Conservation (phyloP, 2,329 filamentous ascomycete species). For the Fusarium chuoi region DNA sequence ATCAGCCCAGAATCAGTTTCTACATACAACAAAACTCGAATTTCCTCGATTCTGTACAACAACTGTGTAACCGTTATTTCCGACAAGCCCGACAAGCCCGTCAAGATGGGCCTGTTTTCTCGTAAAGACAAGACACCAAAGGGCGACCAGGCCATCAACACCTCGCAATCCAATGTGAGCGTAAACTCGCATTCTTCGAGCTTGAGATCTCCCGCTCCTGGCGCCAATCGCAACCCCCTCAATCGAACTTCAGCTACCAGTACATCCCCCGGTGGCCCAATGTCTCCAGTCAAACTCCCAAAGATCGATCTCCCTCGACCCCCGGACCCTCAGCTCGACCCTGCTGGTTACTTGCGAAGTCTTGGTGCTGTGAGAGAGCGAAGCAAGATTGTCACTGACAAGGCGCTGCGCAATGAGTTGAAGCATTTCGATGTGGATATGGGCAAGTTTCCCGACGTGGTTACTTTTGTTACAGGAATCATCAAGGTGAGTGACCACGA, state of each 20-base stretch:
- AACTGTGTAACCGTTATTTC: slow-evolving; percentile 6
- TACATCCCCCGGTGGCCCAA: slow-evolving; percentile 59
- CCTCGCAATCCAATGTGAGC: slow-evolving; percentile 61
- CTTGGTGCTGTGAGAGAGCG: slow-evolving; percentile 88
- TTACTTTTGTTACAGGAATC: slow-evolving; percentile 88
- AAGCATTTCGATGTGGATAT: slow-evolving; percentile 91
- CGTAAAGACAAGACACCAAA: slow-evolving; percentile 63
- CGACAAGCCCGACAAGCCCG: slow-evolving; percentile 24
- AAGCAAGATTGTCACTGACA: slow-evolving; percentile 77
- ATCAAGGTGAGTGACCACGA: slow-evolving; percentile 75
- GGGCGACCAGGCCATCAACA: slow-evolving; percentile 54
- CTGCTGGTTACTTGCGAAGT: slow-evolving; percentile 89
- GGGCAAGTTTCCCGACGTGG: slow-evolving; percentile 83
- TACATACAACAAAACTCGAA: slow-evolving; percentile 12
- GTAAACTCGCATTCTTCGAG: slow-evolving; percentile 63
- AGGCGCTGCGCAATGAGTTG: slow-evolving; percentile 80
- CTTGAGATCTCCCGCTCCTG: slow-evolving; percentile 40
- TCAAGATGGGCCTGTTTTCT: slow-evolving; percentile 66
- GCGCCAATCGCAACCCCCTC: slow-evolving; percentile 47
- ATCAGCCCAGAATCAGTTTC: slow-evolving; percentile 37
- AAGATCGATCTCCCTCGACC: slow-evolving; percentile 85
- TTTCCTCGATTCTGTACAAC: slow-evolving; percentile 14
- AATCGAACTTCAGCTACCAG: slow-evolving; percentile 65
- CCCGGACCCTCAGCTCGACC: slow-evolving; percentile 88
- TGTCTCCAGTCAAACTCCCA: slow-evolving; percentile 67